Evolutionary conservation across 2,329 filamentous ascomycete genomes (phyloP), one percentile per base, ranked within the genome.

Genomic region (Nothomitra cinnamomea): DNA sequence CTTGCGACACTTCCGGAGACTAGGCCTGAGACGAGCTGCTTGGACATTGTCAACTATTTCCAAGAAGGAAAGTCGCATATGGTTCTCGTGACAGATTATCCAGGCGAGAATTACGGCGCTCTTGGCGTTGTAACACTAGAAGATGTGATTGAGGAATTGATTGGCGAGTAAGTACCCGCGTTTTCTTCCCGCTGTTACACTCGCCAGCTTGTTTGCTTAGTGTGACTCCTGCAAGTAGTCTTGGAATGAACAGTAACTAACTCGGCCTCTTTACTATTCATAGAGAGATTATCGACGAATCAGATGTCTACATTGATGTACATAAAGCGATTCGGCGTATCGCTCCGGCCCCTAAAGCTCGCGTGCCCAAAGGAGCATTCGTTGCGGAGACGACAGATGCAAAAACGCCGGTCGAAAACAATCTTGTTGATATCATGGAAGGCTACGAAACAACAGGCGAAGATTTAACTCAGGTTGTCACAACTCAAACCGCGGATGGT

Each of bases 41-140:
- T 98, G 54, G 92, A 98, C 66, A 96, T 98, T 62, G 87, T 98
- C 70, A 98, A 98, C 70, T 98, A 95, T 69, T 98, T 98, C 72
- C 92, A 98, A 67, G 92, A 98, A 72, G 92, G 92, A 61, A 98
- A 98, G 67, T 95, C 89, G 1, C 92, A 98, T 67, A 95, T 98
- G 89, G 90, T 96, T 0, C 73, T 98, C 25, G 92, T 96, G 7
- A 95, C 90, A 0, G 86, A 95, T 62, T 78, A 72, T 58, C 92
- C 92, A 1, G 89, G 90, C n/a, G 87, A 94, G 59, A 83, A 94
- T 62, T 82, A 85, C 61, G 92, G 92, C 47, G 88, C 89, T 4
- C 72, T 95, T 12, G 92, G 92, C 54, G 92, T 98, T 2, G 87
- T 98, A 15, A 98, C 92, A 0, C 72, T 98, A 1, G 92, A 98